phyloP scores from a whole-genome alignment of 2,329 filamentous ascomycete species.

The Ophiostoma tasmaniense region DNA sequence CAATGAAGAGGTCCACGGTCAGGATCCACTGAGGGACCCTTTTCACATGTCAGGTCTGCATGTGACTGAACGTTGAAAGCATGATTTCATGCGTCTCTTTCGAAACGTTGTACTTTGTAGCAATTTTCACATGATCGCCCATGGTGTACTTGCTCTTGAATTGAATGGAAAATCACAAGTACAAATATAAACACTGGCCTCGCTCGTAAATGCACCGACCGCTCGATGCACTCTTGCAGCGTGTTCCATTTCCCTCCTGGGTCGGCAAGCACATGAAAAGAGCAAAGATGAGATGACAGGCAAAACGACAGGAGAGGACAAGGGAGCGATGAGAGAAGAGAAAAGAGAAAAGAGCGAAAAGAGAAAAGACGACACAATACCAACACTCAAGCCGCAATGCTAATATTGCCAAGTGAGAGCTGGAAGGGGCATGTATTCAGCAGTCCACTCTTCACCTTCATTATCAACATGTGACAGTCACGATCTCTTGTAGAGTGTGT shows the following conservation, averaged over 20 bases:
- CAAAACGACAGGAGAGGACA: no score
- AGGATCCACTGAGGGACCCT: constrained; percentile 4
- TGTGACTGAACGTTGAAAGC: background rate
- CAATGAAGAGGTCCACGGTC: background rate
- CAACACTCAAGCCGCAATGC: background rate
- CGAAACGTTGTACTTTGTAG: background rate
- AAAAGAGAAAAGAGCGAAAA: no score
- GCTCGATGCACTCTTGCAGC: background rate
- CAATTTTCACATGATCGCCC: background rate
- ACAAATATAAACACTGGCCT: background rate
- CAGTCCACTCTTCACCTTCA: background rate
- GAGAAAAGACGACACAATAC: no score
- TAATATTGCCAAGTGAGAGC: background rate
- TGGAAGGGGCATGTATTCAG: background rate
- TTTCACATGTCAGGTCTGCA: constrained; percentile 12
- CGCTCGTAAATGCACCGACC: background rate
- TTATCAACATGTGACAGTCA: background rate
- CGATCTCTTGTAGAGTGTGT: background rate
- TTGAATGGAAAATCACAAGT: background rate
- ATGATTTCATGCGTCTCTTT: background rate
- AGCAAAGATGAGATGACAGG: background rate
- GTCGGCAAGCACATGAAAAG: background rate
- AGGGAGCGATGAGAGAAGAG: no score
- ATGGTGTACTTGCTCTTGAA: background rate
- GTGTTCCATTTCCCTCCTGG: background rate